A percentile compares a stretch with the other conserved stretches of the same genome.
Evolutionary conservation across 768 basidiomycete genomes (phyloP).

Genomic region (Pleurotus eryngii): DNA sequence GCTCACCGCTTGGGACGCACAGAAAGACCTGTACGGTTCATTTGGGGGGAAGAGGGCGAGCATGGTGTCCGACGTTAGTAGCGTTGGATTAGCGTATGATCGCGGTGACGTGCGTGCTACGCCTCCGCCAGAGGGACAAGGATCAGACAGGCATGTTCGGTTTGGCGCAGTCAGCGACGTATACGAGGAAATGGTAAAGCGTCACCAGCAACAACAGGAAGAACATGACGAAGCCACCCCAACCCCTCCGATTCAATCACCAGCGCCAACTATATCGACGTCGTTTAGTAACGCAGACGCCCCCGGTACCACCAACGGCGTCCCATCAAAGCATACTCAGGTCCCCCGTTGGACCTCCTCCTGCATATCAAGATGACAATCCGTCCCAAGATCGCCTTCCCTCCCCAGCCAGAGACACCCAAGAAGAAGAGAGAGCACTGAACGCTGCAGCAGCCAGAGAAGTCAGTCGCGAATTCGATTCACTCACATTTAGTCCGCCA

Average conservation of each 20-base stretch:
- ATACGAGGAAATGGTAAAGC: slow-evolving; percentile 31
- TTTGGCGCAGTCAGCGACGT: slow-evolving; percentile 41
- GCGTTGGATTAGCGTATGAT: slow-evolving; percentile 30
- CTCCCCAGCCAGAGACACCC: slow-evolving; percentile 33
- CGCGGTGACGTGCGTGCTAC: slow-evolving; percentile 25
- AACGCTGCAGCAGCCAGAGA: slow-evolving; percentile 70
- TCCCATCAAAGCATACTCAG: not conserved
- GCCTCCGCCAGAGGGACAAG: slow-evolving; percentile 25
- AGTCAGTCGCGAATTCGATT: slow-evolving; percentile 61
- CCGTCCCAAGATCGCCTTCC: slow-evolving; percentile 27
- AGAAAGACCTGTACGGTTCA: slow-evolving; percentile 20
- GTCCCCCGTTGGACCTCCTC: not conserved
- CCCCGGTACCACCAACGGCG: not conserved
- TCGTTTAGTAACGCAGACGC: not conserved
- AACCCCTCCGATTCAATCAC: not conserved
- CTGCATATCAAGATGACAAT: not conserved
- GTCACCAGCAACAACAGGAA: slow-evolving; percentile 9
- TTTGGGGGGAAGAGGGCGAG: slow-evolving; percentile 20
- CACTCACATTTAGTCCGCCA: slow-evolving; percentile 36
- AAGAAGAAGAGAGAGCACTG: slow-evolving; percentile 50
- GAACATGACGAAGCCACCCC: not conserved
- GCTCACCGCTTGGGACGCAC: slow-evolving; percentile 10
- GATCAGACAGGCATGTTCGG: slow-evolving; percentile 34
- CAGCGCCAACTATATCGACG: not conserved
- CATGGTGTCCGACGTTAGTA: slow-evolving; percentile 23